These are phyloP conservation scores for Didymosphaeria variabile DNA, from an alignment of 2,329 filamentous ascomycete species.

Conservation along the genomic window DNA sequence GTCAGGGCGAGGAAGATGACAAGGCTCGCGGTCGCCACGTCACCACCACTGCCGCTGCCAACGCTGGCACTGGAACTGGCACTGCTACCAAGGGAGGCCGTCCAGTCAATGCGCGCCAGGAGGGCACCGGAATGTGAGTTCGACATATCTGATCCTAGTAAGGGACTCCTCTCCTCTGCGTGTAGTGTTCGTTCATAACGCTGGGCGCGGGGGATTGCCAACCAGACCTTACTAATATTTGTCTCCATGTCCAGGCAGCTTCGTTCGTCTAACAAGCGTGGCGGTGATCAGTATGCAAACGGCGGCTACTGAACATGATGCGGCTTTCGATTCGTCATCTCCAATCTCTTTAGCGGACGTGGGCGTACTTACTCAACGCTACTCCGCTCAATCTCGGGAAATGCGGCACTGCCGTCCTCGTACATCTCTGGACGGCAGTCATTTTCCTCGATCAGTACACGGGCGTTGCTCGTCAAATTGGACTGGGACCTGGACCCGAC, in stretches of 20 bases:
- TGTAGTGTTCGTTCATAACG: conserved; percentile 79
- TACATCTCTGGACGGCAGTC: conserved; percentile 49
- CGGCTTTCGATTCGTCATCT: conserved; percentile 52
- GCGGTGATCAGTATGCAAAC: conserved; percentile 58
- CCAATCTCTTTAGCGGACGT: conserved; percentile 50
- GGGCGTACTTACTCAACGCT: conserved; percentile 36
- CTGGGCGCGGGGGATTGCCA: conserved; percentile 71
- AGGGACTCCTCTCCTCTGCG: conserved; percentile 87
- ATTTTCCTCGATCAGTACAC: conserved; percentile 48
- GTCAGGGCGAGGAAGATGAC: conserved; percentile 76
- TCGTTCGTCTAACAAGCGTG: conserved; percentile 62
- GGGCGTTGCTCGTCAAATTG: conserved; percentile 47
- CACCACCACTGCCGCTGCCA: conserved; percentile 71
- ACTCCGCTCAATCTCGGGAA: conserved; percentile 52
- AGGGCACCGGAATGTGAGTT: conserved; percentile 98
- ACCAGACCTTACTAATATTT: conserved; percentile 58
- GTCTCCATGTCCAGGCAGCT: conserved; percentile 58
- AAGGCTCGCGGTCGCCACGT: conserved; percentile 68
- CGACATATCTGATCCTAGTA: conserved; percentile 80
- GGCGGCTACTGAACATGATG: conserved; percentile 59
- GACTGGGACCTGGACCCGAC: conserved; percentile 45
- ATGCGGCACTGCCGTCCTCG: conserved; percentile 55
- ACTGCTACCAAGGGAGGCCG: conserved; percentile 71
- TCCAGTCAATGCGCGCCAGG: conserved; percentile 79
- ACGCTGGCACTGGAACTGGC: conserved; percentile 65